A percentile compares a stretch with the other conserved stretches of the same genome.
Conservation (phyloP, 2,329 filamentous ascomycete genomes). For the Penicillium sp. region DNA sequence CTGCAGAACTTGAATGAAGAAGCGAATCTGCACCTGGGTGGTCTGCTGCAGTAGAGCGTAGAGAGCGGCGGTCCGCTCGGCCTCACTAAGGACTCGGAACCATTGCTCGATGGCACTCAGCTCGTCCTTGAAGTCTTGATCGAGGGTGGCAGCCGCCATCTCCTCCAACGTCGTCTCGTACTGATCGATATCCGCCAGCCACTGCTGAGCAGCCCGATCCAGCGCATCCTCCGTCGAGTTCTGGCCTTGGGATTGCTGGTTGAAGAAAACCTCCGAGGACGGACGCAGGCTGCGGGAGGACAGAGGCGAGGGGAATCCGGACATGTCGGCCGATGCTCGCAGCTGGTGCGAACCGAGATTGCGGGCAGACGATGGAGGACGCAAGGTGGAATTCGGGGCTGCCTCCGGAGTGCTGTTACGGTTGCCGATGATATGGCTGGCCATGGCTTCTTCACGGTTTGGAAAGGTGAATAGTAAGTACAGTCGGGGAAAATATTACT, state of each 20-base stretch:
- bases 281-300: constrained; percentile 83
- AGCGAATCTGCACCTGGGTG: constrained; percentile 97
- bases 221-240: constrained; percentile 78
- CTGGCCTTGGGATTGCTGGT: constrained; percentile 71
- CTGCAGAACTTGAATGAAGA: constrained; percentile 98
- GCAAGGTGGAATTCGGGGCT: constrained; percentile 71
- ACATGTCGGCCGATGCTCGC: constrained; percentile 95
- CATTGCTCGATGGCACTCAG: constrained; percentile 98
- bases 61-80: constrained; percentile 90
- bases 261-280: constrained; percentile 90
- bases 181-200: constrained; percentile 98
- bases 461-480: constrained; percentile 38
- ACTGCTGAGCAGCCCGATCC: constrained; percentile 94
- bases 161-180: constrained; percentile 98
- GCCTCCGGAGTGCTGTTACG: constrained; percentile 97
- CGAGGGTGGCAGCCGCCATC: constrained; percentile 97
- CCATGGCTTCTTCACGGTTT: constrained; percentile 51
- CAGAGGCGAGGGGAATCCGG: constrained; percentile 73
- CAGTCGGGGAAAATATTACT: constrained; percentile 41
- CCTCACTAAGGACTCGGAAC: constrained; percentile 97
- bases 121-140: constrained; percentile 99
- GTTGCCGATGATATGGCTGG: constrained; percentile 74
- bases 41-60: constrained; percentile 98
- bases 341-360: constrained; percentile 81
- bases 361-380: constrained; percentile 83